Evolutionary conservation across 1,284 basidiomycete species (phyloP).

Genomic region (Austroboletus niveus): DNA sequence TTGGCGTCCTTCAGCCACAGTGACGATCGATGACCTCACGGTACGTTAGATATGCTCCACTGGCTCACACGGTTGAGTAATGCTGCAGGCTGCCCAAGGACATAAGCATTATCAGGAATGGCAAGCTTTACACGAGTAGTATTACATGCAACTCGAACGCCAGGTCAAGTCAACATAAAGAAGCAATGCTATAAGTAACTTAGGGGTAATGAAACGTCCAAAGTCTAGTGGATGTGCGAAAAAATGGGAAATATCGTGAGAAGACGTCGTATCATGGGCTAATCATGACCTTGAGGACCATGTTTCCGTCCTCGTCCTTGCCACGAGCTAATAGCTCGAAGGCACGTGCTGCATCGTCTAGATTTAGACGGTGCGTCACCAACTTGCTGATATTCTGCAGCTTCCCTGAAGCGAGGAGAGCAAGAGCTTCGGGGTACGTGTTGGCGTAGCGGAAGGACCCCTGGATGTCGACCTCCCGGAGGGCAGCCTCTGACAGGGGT

Average conservation of each 20-base stretch:
- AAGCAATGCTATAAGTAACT: constrained; percentile 12
- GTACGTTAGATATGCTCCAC: not conserved
- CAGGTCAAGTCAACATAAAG: constrained; percentile 11
- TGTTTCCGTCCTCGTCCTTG: constrained; percentile 70
- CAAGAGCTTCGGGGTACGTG: constrained; percentile 84
- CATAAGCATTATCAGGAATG: constrained; percentile 5
- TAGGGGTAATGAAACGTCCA: constrained; percentile 5
- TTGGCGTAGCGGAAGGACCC: constrained; percentile 90
- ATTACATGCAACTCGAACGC: constrained; percentile 22
- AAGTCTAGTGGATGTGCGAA: constrained; percentile 12
- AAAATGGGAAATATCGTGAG: constrained; percentile 1
- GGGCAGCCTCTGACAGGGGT: constrained; percentile 80
- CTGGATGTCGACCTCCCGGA: constrained; percentile 90
- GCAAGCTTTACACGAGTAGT: constrained; percentile 14
- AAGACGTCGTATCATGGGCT: constrained; percentile 26
- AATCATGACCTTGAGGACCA: constrained; percentile 88
- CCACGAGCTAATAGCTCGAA: constrained; percentile 80
- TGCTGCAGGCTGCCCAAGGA: constrained; percentile 1
- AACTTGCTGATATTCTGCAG: constrained; percentile 68
- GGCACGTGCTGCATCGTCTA: constrained; percentile 66
- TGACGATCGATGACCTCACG: constrained; percentile 14
- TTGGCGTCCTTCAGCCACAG: not conserved
- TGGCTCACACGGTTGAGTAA: not conserved
- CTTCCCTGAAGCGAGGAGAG: constrained; percentile 68
- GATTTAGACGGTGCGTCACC: constrained; percentile 76